These are phyloP conservation scores for Fusarium algeriense DNA, from an alignment of 2,329 filamentous ascomycete species.

Conservation along the genomic window DNA sequence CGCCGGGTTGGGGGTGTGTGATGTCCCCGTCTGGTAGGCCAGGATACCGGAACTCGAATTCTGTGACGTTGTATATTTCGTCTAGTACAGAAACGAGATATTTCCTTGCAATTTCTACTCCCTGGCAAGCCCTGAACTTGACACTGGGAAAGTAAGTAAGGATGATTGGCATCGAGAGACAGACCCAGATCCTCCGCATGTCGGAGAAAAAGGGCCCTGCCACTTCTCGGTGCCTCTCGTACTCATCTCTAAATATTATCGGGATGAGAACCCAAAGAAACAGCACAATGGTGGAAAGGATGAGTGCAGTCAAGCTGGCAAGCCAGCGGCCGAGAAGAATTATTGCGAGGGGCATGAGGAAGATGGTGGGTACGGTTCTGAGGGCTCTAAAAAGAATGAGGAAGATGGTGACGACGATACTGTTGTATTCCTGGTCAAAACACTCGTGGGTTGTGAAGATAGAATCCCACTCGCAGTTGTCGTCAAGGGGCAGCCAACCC, in stretches of 20 bases:
- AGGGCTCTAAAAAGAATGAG: conserved; percentile 2
- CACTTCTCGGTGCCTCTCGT: background rate
- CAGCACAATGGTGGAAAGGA: background rate
- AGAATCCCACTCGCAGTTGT: conserved; percentile 22
- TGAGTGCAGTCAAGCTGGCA: background rate
- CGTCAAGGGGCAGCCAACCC: conserved; percentile 18
- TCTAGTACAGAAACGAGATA: conserved; percentile 3
- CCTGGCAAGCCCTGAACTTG: conserved; percentile 1
- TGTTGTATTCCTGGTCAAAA: conserved; percentile 25
- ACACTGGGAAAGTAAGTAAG: conserved; percentile 3
- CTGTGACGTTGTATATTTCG: conserved; percentile 4
- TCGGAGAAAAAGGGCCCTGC: background rate
- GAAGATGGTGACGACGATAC: conserved; percentile 15
- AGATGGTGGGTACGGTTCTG: background rate
- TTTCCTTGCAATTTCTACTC: background rate
- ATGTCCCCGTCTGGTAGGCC: background rate
- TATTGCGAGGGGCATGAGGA: conserved; percentile 12
- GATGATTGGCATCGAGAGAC: conserved; percentile 7
- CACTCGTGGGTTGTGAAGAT: conserved; percentile 12
- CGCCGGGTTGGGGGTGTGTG: background rate
- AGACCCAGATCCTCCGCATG: conserved; percentile 2
- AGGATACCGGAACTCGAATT: conserved; percentile 5
- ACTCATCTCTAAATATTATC: conserved; percentile 2
- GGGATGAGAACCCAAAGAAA: background rate
- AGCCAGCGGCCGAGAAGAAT: conserved; percentile 1